phyloP scores from a whole-genome alignment of 352 stramenopile genomes.

The Thraustochytrium sp. region DNA sequence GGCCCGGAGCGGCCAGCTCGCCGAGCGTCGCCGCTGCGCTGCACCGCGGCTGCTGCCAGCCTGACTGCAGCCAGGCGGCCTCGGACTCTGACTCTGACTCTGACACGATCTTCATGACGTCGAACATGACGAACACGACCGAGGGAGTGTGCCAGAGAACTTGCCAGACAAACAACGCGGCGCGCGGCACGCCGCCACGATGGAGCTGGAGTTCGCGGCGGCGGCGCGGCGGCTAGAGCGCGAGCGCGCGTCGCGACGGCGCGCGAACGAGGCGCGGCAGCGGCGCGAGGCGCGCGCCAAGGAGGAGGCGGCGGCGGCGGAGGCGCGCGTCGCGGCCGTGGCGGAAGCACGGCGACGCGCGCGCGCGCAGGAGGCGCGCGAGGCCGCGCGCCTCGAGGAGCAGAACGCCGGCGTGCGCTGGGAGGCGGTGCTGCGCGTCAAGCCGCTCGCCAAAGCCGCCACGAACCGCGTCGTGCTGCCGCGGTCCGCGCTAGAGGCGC shows the following conservation, averaged over 20 bases:
- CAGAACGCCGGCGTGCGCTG: background rate
- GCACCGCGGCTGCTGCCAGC: too few relatives aligned
- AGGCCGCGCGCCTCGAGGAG: background rate
- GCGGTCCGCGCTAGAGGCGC: slow-evolving; percentile 63
- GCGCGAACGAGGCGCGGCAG: background rate
- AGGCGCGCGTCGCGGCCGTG: background rate
- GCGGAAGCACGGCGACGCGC: background rate
- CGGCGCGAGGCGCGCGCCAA: background rate
- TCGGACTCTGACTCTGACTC: too few relatives aligned
- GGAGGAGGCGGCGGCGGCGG: background rate
- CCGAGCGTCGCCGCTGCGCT: too few relatives aligned
- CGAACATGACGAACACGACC: background rate
- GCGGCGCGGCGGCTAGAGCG: background rate
- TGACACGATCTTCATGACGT: too few relatives aligned
- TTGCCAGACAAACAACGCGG: background rate
- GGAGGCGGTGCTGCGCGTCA: background rate
- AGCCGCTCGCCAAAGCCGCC: background rate
- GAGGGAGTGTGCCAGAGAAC: background rate
- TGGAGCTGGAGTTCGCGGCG: background rate
- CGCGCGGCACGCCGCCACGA: background rate
- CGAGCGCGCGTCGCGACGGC: background rate
- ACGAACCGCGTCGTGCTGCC: slow-evolving; percentile 53
- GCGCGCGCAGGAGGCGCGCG: background rate
- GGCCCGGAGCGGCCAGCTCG: too few relatives aligned
- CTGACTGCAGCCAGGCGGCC: too few relatives aligned